Conservation (phyloP, 1,284 basidiomycete species). For the Sanguinoderma infundibulare region DNA sequence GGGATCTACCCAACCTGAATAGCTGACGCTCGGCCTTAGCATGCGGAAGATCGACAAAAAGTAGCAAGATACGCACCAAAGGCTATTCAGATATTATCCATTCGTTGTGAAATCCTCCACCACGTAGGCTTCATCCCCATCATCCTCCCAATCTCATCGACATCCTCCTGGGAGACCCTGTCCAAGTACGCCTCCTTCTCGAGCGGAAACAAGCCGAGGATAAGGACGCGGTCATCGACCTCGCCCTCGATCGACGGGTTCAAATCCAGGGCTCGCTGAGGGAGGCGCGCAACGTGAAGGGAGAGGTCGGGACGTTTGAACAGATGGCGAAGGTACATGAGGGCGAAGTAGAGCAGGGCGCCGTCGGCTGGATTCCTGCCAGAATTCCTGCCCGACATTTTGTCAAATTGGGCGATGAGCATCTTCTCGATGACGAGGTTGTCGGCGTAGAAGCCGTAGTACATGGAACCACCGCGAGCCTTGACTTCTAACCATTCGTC, state of each 20-base stretch:
- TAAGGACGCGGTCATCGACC: not conserved
- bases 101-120: not conserved
- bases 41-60: too few relatives aligned
- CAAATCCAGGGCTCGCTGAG: not conserved
- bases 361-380: not conserved
- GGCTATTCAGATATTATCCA: not conserved
- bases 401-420: not conserved
- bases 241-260: not conserved
- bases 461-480: not conserved
- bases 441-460: not conserved
- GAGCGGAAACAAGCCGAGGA: not conserved
- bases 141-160: not conserved
- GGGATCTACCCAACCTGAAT: too few relatives aligned
- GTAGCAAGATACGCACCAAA: not conserved
- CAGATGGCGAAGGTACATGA: not conserved
- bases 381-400: not conserved
- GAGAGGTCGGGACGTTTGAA: not conserved
- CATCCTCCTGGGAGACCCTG: not conserved
- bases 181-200: not conserved
- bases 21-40: too few relatives aligned
- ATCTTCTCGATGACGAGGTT: not conserved
- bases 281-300: not conserved
- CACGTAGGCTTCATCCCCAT: not conserved
- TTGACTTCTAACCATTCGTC: not conserved
- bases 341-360: not conserved